Evolutionary conservation across 345 rosid genomes (phyloP).

Genomic region (Dimocarpus longan): DNA sequence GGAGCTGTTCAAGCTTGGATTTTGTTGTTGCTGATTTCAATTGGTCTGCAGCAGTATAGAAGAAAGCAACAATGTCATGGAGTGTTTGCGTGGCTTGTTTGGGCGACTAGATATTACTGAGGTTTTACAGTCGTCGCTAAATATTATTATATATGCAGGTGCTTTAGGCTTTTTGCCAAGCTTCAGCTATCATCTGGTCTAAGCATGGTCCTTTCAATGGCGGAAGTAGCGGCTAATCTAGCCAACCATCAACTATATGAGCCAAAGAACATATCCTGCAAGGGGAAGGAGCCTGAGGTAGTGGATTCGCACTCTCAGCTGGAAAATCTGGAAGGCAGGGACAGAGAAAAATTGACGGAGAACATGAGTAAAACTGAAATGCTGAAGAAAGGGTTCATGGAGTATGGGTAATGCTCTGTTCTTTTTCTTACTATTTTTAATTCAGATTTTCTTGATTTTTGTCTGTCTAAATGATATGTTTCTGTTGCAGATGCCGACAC

Average conservation of each 20-base stretch:
- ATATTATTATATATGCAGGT: slow-evolving; percentile 61
- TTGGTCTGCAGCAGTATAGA: slow-evolving; percentile 62
- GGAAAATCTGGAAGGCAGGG: slow-evolving; percentile 25
- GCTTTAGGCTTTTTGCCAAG: slow-evolving; percentile 37
- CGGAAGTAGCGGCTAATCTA: slow-evolving; percentile 26
- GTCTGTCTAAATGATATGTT: background rate
- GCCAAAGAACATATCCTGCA: slow-evolving; percentile 5
- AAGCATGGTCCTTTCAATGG: slow-evolving; percentile 42
- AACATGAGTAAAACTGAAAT: slow-evolving; percentile 24
- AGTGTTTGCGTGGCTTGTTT: slow-evolving; percentile 65
- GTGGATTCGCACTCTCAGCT: slow-evolving; percentile 17
- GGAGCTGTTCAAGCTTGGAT: slow-evolving; percentile 65
- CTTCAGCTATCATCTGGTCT: slow-evolving; percentile 35
- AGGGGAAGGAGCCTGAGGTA: slow-evolving; percentile 23
- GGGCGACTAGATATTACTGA: slow-evolving; percentile 41
- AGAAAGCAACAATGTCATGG: slow-evolving; percentile 64
- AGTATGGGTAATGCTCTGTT: slow-evolving; percentile 57
- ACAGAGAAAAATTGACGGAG: slow-evolving; percentile 23
- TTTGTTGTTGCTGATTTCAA: slow-evolving; percentile 64
- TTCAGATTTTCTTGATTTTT: background rate
- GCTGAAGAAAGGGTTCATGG: slow-evolving; percentile 57
- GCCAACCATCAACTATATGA: slow-evolving; percentile 26
- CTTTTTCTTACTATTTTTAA: background rate
- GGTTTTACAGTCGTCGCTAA: slow-evolving; percentile 44
- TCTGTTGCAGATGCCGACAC: slow-evolving; percentile 63